Conservation (phyloP, 768 basidiomycete species). For the Postia placenta region DNA sequence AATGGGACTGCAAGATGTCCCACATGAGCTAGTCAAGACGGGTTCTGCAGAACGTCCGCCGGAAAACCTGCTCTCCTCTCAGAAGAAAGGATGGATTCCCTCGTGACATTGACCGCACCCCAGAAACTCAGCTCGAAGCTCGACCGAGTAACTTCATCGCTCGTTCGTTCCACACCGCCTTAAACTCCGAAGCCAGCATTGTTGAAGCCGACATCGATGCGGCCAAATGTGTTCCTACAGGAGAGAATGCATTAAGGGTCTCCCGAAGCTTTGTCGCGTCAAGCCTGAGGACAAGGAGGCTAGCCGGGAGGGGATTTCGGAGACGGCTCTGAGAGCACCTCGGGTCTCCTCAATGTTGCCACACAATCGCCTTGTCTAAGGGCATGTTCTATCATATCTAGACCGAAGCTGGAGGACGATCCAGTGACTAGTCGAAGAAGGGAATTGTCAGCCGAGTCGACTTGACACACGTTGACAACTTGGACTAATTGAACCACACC, state of each 20-base stretch:
- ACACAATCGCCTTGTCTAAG: slow-evolving; percentile 20
- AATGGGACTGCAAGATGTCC: too few relatives aligned
- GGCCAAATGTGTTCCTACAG: slow-evolving; percentile 10
- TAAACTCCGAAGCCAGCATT: slow-evolving; percentile 17
- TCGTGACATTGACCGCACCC: slow-evolving; percentile 24
- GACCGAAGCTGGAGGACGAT: slow-evolving; percentile 20
- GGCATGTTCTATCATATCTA: slow-evolving; percentile 14
- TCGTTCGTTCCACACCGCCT: slow-evolving; percentile 18
- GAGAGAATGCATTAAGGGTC: slow-evolving; percentile 13
- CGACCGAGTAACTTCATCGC: slow-evolving; percentile 4
- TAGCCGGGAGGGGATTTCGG: slow-evolving; percentile 7
- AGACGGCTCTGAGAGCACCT: slow-evolving; percentile 16
- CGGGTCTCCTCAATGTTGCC: slow-evolving; percentile 20
- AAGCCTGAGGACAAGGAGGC: slow-evolving; percentile 16
- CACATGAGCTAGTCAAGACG: slow-evolving; percentile 25
- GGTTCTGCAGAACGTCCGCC: slow-evolving; percentile 31
- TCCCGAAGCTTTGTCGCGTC: slow-evolving; percentile 15
- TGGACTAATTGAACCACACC: too few relatives aligned
- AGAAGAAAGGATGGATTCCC: too few relatives aligned
- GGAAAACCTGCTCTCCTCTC: slow-evolving; percentile 29
- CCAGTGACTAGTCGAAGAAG: slow-evolving; percentile 18
- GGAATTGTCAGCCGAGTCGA: not conserved
- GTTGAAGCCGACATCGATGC: slow-evolving; percentile 23
- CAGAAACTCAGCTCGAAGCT: slow-evolving; percentile 24
- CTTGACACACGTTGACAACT: too few relatives aligned